Conservation (phyloP, 2,329 filamentous ascomycete species). For the Venturiaceae sp. region DNA sequence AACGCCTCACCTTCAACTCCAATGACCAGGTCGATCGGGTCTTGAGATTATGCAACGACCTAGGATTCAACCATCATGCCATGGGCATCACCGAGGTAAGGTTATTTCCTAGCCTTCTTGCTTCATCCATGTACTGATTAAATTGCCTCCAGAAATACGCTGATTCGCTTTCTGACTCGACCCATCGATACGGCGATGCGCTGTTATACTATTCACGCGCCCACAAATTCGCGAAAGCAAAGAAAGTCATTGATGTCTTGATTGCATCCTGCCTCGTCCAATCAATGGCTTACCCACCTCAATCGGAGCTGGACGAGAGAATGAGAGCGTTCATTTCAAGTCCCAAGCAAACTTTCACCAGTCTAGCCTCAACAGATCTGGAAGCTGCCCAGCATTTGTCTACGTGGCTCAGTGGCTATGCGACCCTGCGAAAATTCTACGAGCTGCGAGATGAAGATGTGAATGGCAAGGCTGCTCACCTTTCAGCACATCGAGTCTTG, state of each 20-base stretch:
- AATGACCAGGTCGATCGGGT: conserved; percentile 69
- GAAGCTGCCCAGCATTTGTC: conserved; percentile 78
- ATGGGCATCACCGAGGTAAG: conserved; percentile 74
- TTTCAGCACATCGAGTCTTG: background rate
- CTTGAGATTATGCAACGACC: conserved; percentile 64
- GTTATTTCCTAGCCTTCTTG: conserved; percentile 10
- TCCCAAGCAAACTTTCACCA: conserved; percentile 61
- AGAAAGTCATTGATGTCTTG: conserved; percentile 75
- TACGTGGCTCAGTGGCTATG: conserved; percentile 82
- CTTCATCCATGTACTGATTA: background rate
- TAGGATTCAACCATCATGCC: conserved; percentile 71
- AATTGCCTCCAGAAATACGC: conserved; percentile 45
- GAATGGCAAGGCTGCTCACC: conserved; percentile 7
- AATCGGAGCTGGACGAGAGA: conserved; percentile 61
- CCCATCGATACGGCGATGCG: conserved; percentile 73
- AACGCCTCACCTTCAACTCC: conserved; percentile 62
- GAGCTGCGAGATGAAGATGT: conserved; percentile 68
- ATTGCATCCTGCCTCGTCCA: conserved; percentile 82
- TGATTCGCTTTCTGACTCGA: conserved; percentile 61
- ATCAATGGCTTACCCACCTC: conserved; percentile 68
- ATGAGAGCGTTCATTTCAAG: conserved; percentile 61
- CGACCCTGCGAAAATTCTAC: conserved; percentile 83
- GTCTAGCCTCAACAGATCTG: conserved; percentile 63
- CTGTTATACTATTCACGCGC: conserved; percentile 87
- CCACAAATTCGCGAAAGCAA: conserved; percentile 68